phyloP scores from a whole-genome alignment of 306 rosid genomes.

The Inga oerstediana region DNA sequence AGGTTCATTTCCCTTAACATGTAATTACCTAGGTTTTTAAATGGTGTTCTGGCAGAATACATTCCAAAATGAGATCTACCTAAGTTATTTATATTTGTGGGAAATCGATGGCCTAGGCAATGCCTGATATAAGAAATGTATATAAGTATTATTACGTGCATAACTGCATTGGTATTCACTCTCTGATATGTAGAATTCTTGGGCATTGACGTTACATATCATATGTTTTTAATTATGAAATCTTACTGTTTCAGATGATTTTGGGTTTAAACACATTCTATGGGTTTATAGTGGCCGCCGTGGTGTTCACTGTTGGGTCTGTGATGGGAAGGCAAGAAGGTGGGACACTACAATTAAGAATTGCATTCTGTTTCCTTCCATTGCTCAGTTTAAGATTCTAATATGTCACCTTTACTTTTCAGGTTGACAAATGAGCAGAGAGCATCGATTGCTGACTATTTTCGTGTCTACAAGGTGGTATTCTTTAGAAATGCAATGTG shows the following conservation, averaged over 20 bases:
- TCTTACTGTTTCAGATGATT: slow-evolving; percentile 65
- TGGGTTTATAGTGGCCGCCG: slow-evolving; percentile 98
- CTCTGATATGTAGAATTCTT: background rate
- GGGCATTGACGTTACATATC: background rate
- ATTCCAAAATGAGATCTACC: slow-evolving; percentile 3
- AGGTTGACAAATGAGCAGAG: slow-evolving; percentile 88
- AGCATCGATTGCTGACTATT: slow-evolving; percentile 81
- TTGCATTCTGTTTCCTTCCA: slow-evolving; percentile 5
- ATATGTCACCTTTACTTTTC: slow-evolving; percentile 33
- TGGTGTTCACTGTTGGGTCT: slow-evolving; percentile 98
- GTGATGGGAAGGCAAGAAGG: slow-evolving; percentile 93
- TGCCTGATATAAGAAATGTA: slow-evolving; percentile 11
- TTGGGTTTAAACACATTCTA: slow-evolving; percentile 82
- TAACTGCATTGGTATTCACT: background rate
- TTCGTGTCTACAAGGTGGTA: slow-evolving; percentile 81
- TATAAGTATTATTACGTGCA: background rate
- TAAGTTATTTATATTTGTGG: background rate
- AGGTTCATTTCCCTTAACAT: no score
- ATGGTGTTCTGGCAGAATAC: no score
- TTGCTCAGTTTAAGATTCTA: slow-evolving; percentile 12
- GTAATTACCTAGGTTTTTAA: no score
- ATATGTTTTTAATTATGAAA: background rate
- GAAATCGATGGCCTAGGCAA: slow-evolving; percentile 7
- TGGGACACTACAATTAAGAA: slow-evolving; percentile 31
- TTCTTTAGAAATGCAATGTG: background rate